Percentiles rank a stretch among this genome's conserved stretches.
Evolutionary conservation across 148 eudicot genomes (phyloP).

Genomic region (Polygonum maritimum): DNA sequence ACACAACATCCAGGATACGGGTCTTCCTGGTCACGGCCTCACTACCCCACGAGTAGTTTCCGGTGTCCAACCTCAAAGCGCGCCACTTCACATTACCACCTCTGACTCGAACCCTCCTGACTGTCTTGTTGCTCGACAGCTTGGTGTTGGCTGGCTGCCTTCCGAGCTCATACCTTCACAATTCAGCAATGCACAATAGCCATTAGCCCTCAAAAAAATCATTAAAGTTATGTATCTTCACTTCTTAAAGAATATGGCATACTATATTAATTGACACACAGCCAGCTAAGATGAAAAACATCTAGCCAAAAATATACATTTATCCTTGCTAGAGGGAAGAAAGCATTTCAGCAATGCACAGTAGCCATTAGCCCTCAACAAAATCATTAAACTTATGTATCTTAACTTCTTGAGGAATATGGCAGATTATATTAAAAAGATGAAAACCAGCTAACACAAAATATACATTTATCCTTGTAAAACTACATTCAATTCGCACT

Average conservation of each 20-base stretch:
- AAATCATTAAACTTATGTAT: background rate
- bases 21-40: slow-evolving; percentile 27
- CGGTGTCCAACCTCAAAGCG: slow-evolving; percentile 28
- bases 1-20: slow-evolving; percentile 25
- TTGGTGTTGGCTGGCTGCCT: slow-evolving; percentile 31
- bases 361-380: background rate
- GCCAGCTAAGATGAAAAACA: background rate
- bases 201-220: background rate
- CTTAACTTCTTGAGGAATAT: background rate
- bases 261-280: background rate
- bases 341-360: background rate
- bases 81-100: slow-evolving; percentile 34
- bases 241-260: background rate
- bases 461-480: background rate
- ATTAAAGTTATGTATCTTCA: background rate
- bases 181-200: background rate
- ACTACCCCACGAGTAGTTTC: slow-evolving; percentile 32
- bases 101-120: slow-evolving; percentile 22
- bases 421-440: background rate
- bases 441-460: background rate
- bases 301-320: background rate
- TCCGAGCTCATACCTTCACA: slow-evolving; percentile 29
- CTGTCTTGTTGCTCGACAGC: slow-evolving; percentile 24
- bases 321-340: background rate
- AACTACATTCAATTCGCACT: background rate